Evolutionary conservation across 208 protist species (phyloP).

Genomic region (Acanthamoeba sp.): DNA sequence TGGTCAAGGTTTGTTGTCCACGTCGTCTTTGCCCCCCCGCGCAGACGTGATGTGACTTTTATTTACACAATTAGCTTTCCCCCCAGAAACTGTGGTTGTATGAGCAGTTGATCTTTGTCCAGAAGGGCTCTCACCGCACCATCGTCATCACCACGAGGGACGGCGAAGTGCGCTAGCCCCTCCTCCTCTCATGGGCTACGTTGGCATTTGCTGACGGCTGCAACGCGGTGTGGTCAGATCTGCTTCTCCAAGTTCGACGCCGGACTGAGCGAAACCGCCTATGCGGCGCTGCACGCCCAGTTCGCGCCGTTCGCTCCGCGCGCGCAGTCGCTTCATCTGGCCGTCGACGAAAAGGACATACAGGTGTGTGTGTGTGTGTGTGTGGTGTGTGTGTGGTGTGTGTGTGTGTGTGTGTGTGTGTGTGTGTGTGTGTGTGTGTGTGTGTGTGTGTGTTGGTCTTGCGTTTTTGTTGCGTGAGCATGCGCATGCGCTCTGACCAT

Average conservation of each 20-base stretch:
- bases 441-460: too few relatives aligned
- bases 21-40: neutral
- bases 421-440: too few relatives aligned
- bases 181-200: too few relatives aligned
- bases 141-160: neutral
- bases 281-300: neutral
- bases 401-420: too few relatives aligned
- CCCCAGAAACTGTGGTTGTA: neutral
- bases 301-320: neutral
- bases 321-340: conserved; percentile 10
- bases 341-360: conserved; percentile 13
- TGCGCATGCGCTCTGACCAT: too few relatives aligned
- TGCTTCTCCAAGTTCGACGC: conserved; percentile 33
- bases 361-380: neutral
- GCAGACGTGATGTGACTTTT: neutral
- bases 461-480: too few relatives aligned
- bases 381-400: too few relatives aligned
- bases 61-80: neutral
- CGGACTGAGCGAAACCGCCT: neutral
- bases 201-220: neutral
- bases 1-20: neutral
- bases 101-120: neutral
- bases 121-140: neutral
- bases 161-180: neutral
- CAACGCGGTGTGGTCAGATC: neutral